Evolutionary conservation across 495 filamentous ascomycete genomes (phyloP), one percentile per base, ranked within the genome.

Genomic region (Podospora sp.): DNA sequence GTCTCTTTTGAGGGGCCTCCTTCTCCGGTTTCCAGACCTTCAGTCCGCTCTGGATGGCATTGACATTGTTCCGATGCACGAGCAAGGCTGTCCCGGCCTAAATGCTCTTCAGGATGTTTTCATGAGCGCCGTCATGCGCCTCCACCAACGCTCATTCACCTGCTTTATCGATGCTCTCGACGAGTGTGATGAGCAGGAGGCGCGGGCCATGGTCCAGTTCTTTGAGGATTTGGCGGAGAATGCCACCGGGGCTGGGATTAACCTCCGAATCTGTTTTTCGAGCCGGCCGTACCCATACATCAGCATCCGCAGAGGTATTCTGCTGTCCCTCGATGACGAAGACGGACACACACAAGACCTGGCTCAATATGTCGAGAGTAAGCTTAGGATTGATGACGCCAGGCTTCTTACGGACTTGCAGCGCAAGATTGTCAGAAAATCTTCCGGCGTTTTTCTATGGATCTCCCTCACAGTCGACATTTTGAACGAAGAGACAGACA

Each of bases 251-350:
- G 2, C 18, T 66, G 24, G 57, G 36, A 14, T 57, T n/a, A n/a
- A n/a, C n/a, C n/a, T 78, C 29, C 65, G 52, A 11, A 51, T 82
- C 12, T 84, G 79, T 55, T 80, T 85, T 58, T 83, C 84, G 0
- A 85, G 83, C 69, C 77, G 83, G 0, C 81, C 84, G 68, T 84
- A 85, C 64, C 83, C 82, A 1, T 65, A 79, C 53, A 81, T 86
- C 35, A 62, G 36, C 2, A 73, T 82, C 3, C 22, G 67, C 16
- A 68, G 71, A n/a, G 77, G 78, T 1, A 63, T 76, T 2, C 59
- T 69, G 46, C 25, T 77, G 11, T 50, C 33, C 0, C 60, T 77
- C 0, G 75, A 76, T 22, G 12, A 67, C 4, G 18, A 73, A 59
- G 21, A 27, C 14, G 68, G 65, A 7, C 72, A 75, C 21, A 24